A percentile compares a stretch with the other conserved stretches of the same genome.
Conservation (phyloP, 2,329 filamentous ascomycete genomes). For the Aspergillus sp. region DNA sequence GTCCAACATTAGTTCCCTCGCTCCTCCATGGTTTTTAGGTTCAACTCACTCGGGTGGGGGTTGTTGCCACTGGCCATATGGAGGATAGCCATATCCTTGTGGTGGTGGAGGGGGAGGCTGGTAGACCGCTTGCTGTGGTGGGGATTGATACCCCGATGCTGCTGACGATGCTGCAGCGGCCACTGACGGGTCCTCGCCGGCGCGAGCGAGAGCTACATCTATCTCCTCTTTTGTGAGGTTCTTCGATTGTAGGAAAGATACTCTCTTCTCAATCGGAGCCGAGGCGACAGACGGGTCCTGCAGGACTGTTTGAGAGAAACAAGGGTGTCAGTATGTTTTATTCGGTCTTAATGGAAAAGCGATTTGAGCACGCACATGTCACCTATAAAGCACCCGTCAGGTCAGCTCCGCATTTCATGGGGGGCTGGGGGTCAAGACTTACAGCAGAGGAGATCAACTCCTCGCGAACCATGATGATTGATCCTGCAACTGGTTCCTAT, state of each 20-base stretch:
- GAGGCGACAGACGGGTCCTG: constrained; percentile 89
- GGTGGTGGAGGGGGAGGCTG: constrained; percentile 42
- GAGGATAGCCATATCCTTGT: constrained; percentile 51
- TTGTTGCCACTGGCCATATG: constrained; percentile 55
- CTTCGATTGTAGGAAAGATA: constrained; percentile 92
- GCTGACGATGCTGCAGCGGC: constrained; percentile 45
- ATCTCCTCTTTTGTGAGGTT: constrained; percentile 97
- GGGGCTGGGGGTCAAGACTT: constrained; percentile 34
- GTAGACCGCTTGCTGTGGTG: constrained; percentile 41
- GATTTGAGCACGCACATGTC: constrained; percentile 46
- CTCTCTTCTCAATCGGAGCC: constrained; percentile 86
- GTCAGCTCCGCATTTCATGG: constrained; percentile 24
- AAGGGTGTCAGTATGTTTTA: constrained; percentile 17
- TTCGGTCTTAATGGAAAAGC: background rate
- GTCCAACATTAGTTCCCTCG: constrained; percentile 1
- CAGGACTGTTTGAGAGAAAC: constrained; percentile 61
- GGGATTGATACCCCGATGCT: constrained; percentile 48
- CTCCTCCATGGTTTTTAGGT: background rate
- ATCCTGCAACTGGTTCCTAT: constrained; percentile 11
- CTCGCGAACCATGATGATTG: constrained; percentile 80
- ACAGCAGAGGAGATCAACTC: constrained; percentile 84
- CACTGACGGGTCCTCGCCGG: constrained; percentile 59
- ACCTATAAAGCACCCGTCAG: constrained; percentile 37
- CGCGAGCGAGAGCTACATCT: constrained; percentile 75
- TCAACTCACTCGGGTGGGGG: constrained; percentile 53